Evolutionary conservation across 345 rosid genomes (phyloP).

Genomic region (Limnanthes douglasii): DNA sequence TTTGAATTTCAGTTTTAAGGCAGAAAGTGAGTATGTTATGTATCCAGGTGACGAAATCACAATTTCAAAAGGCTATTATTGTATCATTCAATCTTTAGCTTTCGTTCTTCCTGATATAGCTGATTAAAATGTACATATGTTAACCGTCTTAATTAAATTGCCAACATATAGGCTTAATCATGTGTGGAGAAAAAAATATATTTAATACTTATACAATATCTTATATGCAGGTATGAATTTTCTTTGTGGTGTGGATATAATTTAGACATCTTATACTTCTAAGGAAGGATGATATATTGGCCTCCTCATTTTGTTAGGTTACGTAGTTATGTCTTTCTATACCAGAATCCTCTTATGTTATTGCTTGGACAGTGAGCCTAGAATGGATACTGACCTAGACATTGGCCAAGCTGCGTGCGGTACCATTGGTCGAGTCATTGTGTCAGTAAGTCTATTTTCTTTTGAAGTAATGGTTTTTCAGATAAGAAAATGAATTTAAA

Average conservation of each 20-base stretch:
- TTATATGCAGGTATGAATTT: conserved; percentile 79
- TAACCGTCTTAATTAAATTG: conserved; percentile 31
- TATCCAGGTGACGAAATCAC: conserved; percentile 72
- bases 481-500: too few relatives aligned
- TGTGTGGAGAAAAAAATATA: conserved; percentile 47
- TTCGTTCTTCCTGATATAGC: conserved; percentile 61
- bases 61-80: conserved; percentile 49
- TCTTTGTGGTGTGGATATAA: conserved; percentile 88
- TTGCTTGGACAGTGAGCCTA: conserved; percentile 80
- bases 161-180: conserved; percentile 39
- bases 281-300: conserved; percentile 92
- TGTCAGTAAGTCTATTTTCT: conserved; percentile 80
- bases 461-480: too few relatives aligned
- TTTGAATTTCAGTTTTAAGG: conserved; percentile 28
- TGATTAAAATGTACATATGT: too few relatives aligned
- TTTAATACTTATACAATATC: too few relatives aligned
- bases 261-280: conserved; percentile 82
- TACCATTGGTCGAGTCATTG: conserved; percentile 39
- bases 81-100: conserved; percentile 36
- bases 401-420: conserved; percentile 96
- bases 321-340: conserved; percentile 66
- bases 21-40: too few relatives aligned
- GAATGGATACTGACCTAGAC: conserved; percentile 91
- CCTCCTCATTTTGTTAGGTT: conserved; percentile 38
- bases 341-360: conserved; percentile 80